Base-by-base conservation (phyloP, 2,329 filamentous ascomycete genomes). In the Akanthomyces muscarius region DNA sequence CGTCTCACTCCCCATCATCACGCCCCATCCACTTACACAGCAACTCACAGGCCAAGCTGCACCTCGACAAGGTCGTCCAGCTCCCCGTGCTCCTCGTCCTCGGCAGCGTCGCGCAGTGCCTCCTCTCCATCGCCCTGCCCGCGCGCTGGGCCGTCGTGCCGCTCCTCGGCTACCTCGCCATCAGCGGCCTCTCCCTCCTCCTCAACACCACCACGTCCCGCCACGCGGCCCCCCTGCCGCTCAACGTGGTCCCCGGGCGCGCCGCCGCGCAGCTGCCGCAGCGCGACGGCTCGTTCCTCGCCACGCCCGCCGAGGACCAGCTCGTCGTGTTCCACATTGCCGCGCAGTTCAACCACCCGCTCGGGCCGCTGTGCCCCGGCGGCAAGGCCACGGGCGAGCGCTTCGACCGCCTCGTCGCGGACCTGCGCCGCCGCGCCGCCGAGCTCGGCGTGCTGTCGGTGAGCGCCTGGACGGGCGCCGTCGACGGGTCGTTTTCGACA, bases 361-460 rank as follows among this genome's bases (percentile, higher is more conserved):
- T 84, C 0, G 82, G 83, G 4, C 50, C 78, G 10, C 69, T 84
- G 23, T 72, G 75, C 2, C 82, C 83, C 0, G 77, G 78, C 54
- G 76, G 73, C 62, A 71, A 71, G 28, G 72, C 80, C 21, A 67
- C 81, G 0, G 73, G 69, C 51, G 65, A 68, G 0, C 72, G 72
- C 65, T 82, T 84, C 67, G 14, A 50, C 0, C 64, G 60, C 10
- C 79, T 84, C 75, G 67, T 74, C 33, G 54, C 60, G 0, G 71
- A 74, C 0, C 70, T 78, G 5, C 66, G 76, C 2, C 61, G 68
- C 6, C 71, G 78, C 3, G 72, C 76, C 3, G 74, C 78, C 4
- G 74, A 80, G 54, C 78, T 77, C 63, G 83, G 83, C 5, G 76
- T 83, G 64, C 70, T 85, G 2, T 76, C 78, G 44, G 67, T 72